phyloP scores from a whole-genome alignment of 805 yeast genomes.

The Kuraishia cidri region DNA sequence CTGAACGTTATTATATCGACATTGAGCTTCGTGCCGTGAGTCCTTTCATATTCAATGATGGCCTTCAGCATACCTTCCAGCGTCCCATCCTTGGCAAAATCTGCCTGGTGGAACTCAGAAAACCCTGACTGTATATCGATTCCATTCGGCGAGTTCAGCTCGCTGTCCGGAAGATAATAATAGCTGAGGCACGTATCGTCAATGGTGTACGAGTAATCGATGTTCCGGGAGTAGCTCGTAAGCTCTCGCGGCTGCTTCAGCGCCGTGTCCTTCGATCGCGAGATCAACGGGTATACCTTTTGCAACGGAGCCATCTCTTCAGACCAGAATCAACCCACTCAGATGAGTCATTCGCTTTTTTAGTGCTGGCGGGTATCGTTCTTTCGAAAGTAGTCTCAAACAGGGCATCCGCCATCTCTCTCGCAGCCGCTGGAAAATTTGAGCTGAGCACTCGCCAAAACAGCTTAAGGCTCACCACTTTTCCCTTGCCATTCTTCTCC shows the following conservation, averaged over 20 bases:
- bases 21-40: constrained; percentile 31
- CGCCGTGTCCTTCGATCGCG: constrained; percentile 55
- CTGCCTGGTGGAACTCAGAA: constrained; percentile 45
- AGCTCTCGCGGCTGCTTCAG: constrained; percentile 84
- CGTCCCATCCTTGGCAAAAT: constrained; percentile 46
- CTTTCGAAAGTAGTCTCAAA: too few relatives aligned
- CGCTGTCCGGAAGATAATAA: constrained; percentile 73
- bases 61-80: constrained; percentile 51
- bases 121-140: constrained; percentile 62
- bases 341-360: too few relatives aligned
- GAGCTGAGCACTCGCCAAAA: too few relatives aligned
- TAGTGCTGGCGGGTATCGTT: too few relatives aligned
- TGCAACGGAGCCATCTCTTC: too few relatives aligned
- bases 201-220: constrained; percentile 40
- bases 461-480: too few relatives aligned
- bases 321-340: too few relatives aligned
- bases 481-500: too few relatives aligned
- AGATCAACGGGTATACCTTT: constrained; percentile 24
- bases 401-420: too few relatives aligned
- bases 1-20: constrained; percentile 76
- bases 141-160: constrained; percentile 38
- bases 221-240: constrained; percentile 52
- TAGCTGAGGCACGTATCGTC: constrained; percentile 55
- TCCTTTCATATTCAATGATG: constrained; percentile 45
- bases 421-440: too few relatives aligned